phyloP scores from a whole-genome alignment of 768 basidiomycete species.

The Boletus subparvulus region DNA sequence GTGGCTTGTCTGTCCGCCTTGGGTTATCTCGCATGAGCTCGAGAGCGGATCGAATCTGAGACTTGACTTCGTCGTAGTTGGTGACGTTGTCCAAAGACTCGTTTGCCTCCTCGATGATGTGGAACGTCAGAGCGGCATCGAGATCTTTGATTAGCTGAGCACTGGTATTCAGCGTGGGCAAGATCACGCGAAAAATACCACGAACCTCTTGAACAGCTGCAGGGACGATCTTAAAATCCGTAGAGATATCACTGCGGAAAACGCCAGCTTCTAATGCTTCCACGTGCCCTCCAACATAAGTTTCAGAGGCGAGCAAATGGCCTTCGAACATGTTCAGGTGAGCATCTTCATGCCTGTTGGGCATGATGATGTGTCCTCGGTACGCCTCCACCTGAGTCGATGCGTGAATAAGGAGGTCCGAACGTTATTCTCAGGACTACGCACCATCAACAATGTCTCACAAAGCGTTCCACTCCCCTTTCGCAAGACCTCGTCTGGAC shows the following conservation, averaged over 20 bases:
- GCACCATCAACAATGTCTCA: slow-evolving; percentile 95
- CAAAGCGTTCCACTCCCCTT: slow-evolving; percentile 97
- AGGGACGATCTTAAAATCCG: slow-evolving; percentile 94
- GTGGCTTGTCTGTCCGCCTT: slow-evolving; percentile 81
- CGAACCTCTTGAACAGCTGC: slow-evolving; percentile 77
- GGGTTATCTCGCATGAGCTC: slow-evolving; percentile 92
- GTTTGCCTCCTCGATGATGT: slow-evolving; percentile 82
- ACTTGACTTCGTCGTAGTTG: slow-evolving; percentile 93
- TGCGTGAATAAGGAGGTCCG: slow-evolving; percentile 3
- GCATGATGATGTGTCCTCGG: slow-evolving; percentile 91
- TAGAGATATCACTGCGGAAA: slow-evolving; percentile 92
- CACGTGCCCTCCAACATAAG: slow-evolving; percentile 98
- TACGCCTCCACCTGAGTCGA: slow-evolving; percentile 86
- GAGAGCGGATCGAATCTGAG: slow-evolving; percentile 69
- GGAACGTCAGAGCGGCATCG: slow-evolving; percentile 88
- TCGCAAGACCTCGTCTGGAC: slow-evolving; percentile 92
- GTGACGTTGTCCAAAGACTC: slow-evolving; percentile 77
- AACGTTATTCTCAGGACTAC: slow-evolving; percentile 20
- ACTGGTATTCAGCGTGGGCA: neutral
- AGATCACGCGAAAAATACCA: neutral
- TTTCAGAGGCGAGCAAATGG: slow-evolving; percentile 94
- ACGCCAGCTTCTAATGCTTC: slow-evolving; percentile 98
- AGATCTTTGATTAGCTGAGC: slow-evolving; percentile 87
- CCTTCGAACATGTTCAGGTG: slow-evolving; percentile 94
- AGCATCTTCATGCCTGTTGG: slow-evolving; percentile 92